Base-by-base conservation (phyloP, 768 basidiomycete genomes). In the Pulveroboletus ravenelii region DNA sequence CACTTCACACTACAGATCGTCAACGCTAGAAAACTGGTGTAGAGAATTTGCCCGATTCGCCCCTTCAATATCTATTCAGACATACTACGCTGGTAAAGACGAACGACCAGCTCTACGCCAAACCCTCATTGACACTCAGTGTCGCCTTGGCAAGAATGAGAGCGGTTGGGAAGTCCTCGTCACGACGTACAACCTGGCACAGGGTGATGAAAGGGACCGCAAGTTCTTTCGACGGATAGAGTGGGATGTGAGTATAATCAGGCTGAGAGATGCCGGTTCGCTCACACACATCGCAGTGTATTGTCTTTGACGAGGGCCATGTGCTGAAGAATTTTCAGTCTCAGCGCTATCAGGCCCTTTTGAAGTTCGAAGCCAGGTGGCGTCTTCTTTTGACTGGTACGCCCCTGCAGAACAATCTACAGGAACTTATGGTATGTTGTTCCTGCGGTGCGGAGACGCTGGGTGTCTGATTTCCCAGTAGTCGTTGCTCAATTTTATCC, bases 401-500 rank as follows among this genome's bases (percentile, higher is more conserved):
- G 1, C 96, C 96, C 0, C 68, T 99, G 55, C 96, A 92, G 61
- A 93, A 93, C 64, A 93, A 93, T 64, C 65, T 93, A 47, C 90
- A 93, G 65, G 90, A 93, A 64, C 78, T 93, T 56, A 87, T 93
- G 67, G 89, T 92, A 74, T 45, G 87, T 39, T 41, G 5, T 37
- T 36, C 34, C 34, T 20, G 25, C n/a, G 29, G 25, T 52, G 45
- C 50, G 48, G 58, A 25, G 25, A 48, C n/a, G 15, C 13, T 29
- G 34, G 27, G 43, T 27, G 18, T 38, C 55, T 62, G 46, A 62
- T 41, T 3, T 39, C 2, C 9, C 25, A 2, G 15, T 20, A 98
- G 94, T 98, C 96, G 6, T 73, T 99, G 61, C 86, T 99, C 76
- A 96, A 96, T 68, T 99, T 99, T 74, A 97, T 98, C 63, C 78